Base-by-base conservation (phyloP, 305 asterid species). In the Fraxinus greggii region DNA sequence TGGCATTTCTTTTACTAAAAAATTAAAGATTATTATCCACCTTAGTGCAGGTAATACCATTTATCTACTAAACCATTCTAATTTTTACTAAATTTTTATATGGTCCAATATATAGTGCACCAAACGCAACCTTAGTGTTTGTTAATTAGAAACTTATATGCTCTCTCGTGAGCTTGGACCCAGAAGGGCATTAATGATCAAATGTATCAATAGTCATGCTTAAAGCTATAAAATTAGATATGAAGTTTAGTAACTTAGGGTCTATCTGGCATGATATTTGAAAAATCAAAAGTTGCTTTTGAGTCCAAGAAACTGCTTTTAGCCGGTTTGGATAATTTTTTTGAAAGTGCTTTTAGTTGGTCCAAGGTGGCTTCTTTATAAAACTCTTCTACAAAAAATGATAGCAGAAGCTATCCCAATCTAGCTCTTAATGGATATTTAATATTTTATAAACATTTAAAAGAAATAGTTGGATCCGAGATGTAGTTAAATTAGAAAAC, bases 161-260 rank as follows among this genome's bases (percentile, higher is more conserved):
- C 75, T 29, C 72, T 61, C 61, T 76, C 45, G 67, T 73, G 36
- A 80, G 35, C 45, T 32, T 42, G 45, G 74, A 61, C 61, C 31
- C 73, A 9, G 70, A 83, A 13, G 69, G 83, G 73, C 29, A 70
- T 48, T 31, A 45, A 35, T 45, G 75, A 29, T 36, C 61, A 67
- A 78, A 48, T 65, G 15, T 56, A 33, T 65, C 21, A 7, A 17
- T 74, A 48, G 13, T 48, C 24, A 75, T 38, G 12, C 76, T 67
- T 35, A 10, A 8, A 7, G 10, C 17, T 26, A 28, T 12, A 67
- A 67, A 4, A 65, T 65, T 24, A 26, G 29, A 26, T 10, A 0
- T 28, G 32, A 67, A 67, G 35, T 26, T 63, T 7, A 70, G 12
- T 31, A 13, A 5, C 45, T 70, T 19, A 56, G 8, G 9, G 24